Evolutionary conservation across 148 eudicot species (phyloP).

Genomic region (Rhododendron henanense): DNA sequence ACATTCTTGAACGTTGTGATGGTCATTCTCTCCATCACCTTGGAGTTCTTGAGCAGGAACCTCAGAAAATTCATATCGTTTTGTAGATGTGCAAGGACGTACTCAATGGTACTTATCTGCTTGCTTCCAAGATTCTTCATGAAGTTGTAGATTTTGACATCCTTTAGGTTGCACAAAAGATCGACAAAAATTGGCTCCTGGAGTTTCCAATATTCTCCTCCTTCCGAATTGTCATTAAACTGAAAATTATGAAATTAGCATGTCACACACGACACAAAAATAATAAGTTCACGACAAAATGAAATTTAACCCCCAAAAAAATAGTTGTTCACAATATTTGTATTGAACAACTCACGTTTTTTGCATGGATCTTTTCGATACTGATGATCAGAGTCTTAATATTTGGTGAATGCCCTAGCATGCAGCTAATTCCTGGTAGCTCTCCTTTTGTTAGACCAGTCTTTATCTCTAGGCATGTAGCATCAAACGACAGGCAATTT

Average conservation of each 20-base stretch:
- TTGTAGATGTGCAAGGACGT: too few relatives aligned
- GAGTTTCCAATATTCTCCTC: neutral
- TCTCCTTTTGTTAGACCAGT: slow-evolving; percentile 2
- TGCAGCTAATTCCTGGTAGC: slow-evolving; percentile 4
- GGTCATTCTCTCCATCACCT: too few relatives aligned
- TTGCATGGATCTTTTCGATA: too few relatives aligned
- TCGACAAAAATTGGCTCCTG: neutral
- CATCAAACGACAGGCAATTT: neutral
- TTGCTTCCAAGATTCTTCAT: too few relatives aligned
- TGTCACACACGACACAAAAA: neutral
- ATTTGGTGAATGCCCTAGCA: slow-evolving; percentile 10
- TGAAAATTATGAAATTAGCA: neutral
- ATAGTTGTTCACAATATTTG: too few relatives aligned
- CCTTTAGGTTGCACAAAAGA: too few relatives aligned
- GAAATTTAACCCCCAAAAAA: neutral
- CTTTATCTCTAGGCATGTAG: neutral
- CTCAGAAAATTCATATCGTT: too few relatives aligned
- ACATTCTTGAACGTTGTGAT: too few relatives aligned
- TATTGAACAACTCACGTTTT: too few relatives aligned
- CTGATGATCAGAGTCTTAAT: neutral
- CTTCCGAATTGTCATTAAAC: neutral
- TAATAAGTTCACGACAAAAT: neutral
- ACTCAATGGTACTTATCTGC: too few relatives aligned
- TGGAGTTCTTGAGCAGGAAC: too few relatives aligned
- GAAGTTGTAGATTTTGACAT: too few relatives aligned